Conservation (phyloP, 2,329 filamentous ascomycete genomes). For the Paecilomyces sp. region DNA sequence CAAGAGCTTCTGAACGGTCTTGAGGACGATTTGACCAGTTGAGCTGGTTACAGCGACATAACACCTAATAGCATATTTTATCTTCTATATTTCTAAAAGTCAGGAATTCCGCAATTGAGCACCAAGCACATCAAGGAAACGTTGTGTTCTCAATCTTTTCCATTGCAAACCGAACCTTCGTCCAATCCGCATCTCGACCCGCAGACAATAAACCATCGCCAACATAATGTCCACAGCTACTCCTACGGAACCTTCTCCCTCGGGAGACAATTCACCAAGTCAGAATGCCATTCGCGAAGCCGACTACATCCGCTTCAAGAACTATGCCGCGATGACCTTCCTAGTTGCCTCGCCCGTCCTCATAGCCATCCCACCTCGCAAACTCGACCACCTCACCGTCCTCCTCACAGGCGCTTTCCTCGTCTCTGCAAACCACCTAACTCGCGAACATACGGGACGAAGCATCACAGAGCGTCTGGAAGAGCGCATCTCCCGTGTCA, state of each 20-base stretch:
- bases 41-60: not conserved
- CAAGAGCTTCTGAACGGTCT: not conserved
- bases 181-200: not conserved
- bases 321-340: slow-evolving; percentile 31
- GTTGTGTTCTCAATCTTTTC: not conserved
- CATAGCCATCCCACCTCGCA: slow-evolving; percentile 25
- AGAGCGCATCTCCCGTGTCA: slow-evolving; percentile 17
- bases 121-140: not conserved
- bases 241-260: slow-evolving; percentile 3
- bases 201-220: not conserved
- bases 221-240: slow-evolving; percentile 2
- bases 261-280: slow-evolving; percentile 1
- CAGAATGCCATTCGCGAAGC: slow-evolving; percentile 17
- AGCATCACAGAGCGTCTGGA: slow-evolving; percentile 27
- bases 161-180: not conserved
- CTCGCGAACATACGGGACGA: slow-evolving; percentile 28
- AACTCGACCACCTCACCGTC: slow-evolving; percentile 29
- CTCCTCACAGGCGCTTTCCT: slow-evolving; percentile 28
- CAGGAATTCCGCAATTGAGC: not conserved
- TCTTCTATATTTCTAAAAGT: not conserved
- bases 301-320: slow-evolving; percentile 35
- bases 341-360: slow-evolving; percentile 23
- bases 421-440: slow-evolving; percentile 24
- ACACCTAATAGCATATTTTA: not conserved
- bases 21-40: not conserved